Conservation (phyloP, 169 alveolate species). For the Plasmodium reichenowi region DNA sequence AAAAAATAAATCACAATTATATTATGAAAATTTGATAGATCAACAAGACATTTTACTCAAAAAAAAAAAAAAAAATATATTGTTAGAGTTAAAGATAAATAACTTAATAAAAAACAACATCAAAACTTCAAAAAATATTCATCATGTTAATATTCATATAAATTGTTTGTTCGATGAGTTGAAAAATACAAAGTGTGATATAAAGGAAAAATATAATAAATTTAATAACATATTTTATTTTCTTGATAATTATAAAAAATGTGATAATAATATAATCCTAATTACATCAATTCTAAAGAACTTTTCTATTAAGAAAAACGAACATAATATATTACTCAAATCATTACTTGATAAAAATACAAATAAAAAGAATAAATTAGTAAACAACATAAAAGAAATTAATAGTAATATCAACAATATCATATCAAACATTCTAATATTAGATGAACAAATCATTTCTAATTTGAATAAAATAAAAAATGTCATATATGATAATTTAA, state of each 20-base stretch:
- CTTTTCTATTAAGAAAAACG: constrained; percentile 41
- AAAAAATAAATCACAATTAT: constrained; percentile 18
- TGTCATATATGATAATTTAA: constrained; percentile 8
- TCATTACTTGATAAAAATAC: constrained; percentile 23
- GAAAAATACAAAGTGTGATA: constrained; percentile 31
- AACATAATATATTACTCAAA: constrained; percentile 31
- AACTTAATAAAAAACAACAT: constrained; percentile 40
- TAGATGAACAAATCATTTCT: constrained; percentile 31
- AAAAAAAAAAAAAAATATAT: constrained; percentile 30
- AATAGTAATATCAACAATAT: constrained; percentile 4
- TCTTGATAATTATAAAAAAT: neutral
- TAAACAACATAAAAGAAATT: constrained; percentile 26
- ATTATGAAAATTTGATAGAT: constrained; percentile 64
- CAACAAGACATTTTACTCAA: constrained; percentile 56
- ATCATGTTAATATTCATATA: constrained; percentile 20
- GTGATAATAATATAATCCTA: constrained; percentile 21
- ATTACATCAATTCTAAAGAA: constrained; percentile 28
- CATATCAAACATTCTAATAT: neutral
- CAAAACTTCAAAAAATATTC: constrained; percentile 18
- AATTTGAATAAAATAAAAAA: constrained; percentile 20
- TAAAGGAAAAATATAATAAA: constrained; percentile 27
- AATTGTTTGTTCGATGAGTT: constrained; percentile 4
- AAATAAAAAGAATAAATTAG: constrained; percentile 14
- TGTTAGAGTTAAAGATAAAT: constrained; percentile 54
- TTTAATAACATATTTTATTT: constrained; percentile 9